phyloP scores from a whole-genome alignment of 2,329 filamentous ascomycete species.

The Aspergillus arachidicola region DNA sequence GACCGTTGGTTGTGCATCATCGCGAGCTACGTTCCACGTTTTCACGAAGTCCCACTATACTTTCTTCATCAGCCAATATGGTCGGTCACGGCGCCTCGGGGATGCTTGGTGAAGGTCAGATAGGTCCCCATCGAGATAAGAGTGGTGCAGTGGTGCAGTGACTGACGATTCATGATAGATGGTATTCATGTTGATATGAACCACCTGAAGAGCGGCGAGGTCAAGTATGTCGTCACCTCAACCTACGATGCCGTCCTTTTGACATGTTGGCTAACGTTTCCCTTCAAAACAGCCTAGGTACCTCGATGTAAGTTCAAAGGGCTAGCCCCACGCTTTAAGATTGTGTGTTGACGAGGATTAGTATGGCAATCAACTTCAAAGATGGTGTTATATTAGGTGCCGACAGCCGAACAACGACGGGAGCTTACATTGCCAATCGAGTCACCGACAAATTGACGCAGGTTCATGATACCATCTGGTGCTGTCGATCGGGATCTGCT shows the following conservation, averaged over 20 bases:
- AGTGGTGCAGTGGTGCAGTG: conserved; percentile 6
- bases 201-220: conserved; percentile 95
- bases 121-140: conserved; percentile 19
- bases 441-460: conserved; percentile 99
- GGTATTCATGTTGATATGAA: conserved; percentile 99
- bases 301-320: conserved; percentile 76
- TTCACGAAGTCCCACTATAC: conserved; percentile 1
- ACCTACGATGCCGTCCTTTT: neutral
- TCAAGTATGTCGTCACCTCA: conserved; percentile 71
- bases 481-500: conserved; percentile 95
- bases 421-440: conserved; percentile 97
- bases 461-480: conserved; percentile 99
- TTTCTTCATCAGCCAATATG: conserved; percentile 32
- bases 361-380: conserved; percentile 99
- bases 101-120: conserved; percentile 49
- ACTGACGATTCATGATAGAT: conserved; percentile 61
- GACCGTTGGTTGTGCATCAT: neutral
- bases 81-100: conserved; percentile 44
- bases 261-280: conserved; percentile 34
- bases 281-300: conserved; percentile 71
- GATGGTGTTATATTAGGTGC: conserved; percentile 96
- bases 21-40: neutral
- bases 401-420: conserved; percentile 95
- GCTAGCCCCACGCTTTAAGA: conserved; percentile 2
- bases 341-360: conserved; percentile 44